Base-by-base conservation (phyloP, 2,329 filamentous ascomycete species). In the Fusarium bactridioides region DNA sequence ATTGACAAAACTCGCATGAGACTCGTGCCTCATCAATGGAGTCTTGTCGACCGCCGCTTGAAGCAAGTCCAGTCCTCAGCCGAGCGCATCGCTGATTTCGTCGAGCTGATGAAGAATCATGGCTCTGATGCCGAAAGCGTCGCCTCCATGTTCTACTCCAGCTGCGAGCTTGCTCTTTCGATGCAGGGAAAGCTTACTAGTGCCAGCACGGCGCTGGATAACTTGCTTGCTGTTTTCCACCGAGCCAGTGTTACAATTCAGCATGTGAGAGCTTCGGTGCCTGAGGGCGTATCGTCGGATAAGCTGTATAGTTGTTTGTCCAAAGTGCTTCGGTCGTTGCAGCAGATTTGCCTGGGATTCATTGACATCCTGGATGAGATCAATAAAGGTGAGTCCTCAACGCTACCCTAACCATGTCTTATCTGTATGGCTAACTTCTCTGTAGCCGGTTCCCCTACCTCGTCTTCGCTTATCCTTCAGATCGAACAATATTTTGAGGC, bases 401-500 rank as follows among this genome's bases (percentile, higher is more conserved):
- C 1, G 8, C 4, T 29, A 23, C 3, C 2, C 5, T 13, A 1
- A 3, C 15, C 5, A 18, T 38, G 18, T 5, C 4, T 5, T 4
- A 5, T 13, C 3, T 1, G 15, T 19, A 7, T 29, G 4, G 4
- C 51, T 55, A 55, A 55, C 7, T 3, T 10, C 21, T 43, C 1
- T 11, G 2, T 12, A 55, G 51, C 51, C 15, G 51, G 51, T 5
- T 55, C 51, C 16, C 37, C 21, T 5, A 55, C 37, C 9, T 31
- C 51, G 4, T 41, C 51, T 10, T 55, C 51, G 4, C 25, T 55
- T 31, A 31, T 43, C 15, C 51, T 55, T 10, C 51, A 55, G 21
- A 55, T 55, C 37, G 51, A 55, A 2, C 51, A 55, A 55, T 55
- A 55, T 7, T 55, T 55, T 10, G 51, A 55, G 6, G 25, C 37